Base-by-base conservation (phyloP, 768 basidiomycete species). In the Lactifluus piperatus region DNA sequence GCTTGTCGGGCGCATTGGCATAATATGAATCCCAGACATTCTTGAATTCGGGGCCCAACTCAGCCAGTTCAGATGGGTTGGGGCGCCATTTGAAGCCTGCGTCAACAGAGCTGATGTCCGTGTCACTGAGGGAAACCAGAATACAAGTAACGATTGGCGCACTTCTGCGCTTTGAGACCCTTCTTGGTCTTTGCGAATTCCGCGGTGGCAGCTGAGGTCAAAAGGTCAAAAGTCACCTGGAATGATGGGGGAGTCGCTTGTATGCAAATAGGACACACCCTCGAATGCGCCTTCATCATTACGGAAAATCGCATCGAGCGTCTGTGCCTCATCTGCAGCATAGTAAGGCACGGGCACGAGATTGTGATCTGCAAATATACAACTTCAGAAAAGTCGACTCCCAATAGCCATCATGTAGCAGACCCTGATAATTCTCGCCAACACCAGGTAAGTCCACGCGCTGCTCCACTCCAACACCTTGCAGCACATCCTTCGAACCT, bases 101-200 rank as follows among this genome's bases (percentile, higher is more conserved):
- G 22, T 70, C 70, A 14, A 69, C 11, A 9, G 55, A 50, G 41
- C 70, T 70, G 49, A 26, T 20, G 2, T 22, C 0, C 7, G 10
- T 3, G 16, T 53, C 24, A 53, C 27, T 9, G 3, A 37, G 4
- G 26, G 26, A 8, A 10, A 13, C n/a, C n/a, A n/a, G n/a, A 1
- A 57, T 4, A 24, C 11, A 6, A 6, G 2, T 13, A 20, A 13
- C 16, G 5, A 66, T 74, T 49, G 63, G 82, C 75, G 3, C 30
- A 84, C 85, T 81, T 85, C 62, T 79, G 75, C 1, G 81, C 74
- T 64, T 85, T 71, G 43, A 79, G 65, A 2, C 82, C 81, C 32
- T 67, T 73, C 0, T 79, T 81, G 0, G 68, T 67, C 18, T 65
- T 63, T 9, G 66, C 56, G 70, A 72, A 79, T 43, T 75, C 68